Conservation (phyloP, 208 protist species). For the Plasmodiophora brassicae region DNA sequence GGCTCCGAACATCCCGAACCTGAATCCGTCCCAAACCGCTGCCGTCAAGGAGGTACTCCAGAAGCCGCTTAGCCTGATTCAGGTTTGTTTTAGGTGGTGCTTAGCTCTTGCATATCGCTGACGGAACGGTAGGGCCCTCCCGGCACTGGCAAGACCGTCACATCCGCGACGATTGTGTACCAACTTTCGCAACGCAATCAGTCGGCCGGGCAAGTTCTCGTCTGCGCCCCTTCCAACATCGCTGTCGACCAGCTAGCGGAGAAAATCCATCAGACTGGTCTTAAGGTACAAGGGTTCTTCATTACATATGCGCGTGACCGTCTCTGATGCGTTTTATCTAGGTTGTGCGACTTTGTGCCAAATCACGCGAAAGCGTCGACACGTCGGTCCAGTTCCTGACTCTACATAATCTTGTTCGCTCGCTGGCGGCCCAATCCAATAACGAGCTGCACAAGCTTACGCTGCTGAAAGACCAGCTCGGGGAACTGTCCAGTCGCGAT, state of each 20-base stretch:
- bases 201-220: conserved; percentile 65
- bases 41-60: conserved; percentile 74
- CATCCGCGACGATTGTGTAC: conserved; percentile 85
- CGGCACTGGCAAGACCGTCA: conserved; percentile 95
- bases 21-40: conserved; percentile 73
- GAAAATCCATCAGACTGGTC: conserved; percentile 81
- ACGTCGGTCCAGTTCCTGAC: conserved; percentile 74
- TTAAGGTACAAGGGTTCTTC: conserved; percentile 62
- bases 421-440: conserved; percentile 39
- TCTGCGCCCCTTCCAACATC: conserved; percentile 89
- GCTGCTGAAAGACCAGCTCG: conserved; percentile 69
- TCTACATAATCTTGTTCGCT: conserved; percentile 77
- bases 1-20: conserved; percentile 66
- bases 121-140: conserved; percentile 75
- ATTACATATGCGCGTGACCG: background rate
- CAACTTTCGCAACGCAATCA: conserved; percentile 65
- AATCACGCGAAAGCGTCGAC: conserved; percentile 72
- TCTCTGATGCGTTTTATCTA: background rate
- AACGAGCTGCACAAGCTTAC: conserved; percentile 72
- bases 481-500: conserved; percentile 64
- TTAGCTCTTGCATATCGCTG: background rate
- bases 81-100: background rate
- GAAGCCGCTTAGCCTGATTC: conserved; percentile 74
- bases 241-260: conserved; percentile 91
- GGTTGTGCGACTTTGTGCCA: conserved; percentile 84